Percentiles rank a stretch among this genome's conserved stretches.
These are phyloP conservation scores for Nakaseomyces uthaithaninus DNA, from an alignment of 1,139 yeast species.

Conservation along the genomic window DNA sequence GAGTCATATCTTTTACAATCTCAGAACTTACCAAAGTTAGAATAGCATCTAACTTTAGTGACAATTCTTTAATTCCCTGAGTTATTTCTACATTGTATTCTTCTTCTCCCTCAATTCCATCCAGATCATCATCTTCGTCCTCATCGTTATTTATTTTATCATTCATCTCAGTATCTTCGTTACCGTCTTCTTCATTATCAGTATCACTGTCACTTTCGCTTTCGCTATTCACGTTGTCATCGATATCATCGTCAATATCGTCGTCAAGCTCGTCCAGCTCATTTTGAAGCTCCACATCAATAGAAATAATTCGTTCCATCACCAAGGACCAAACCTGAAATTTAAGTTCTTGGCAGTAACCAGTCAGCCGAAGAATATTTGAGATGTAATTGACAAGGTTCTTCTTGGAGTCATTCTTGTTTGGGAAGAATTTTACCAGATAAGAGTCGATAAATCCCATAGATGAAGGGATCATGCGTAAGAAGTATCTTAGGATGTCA, in stretches of 20 bases:
- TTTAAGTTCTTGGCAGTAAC: slow-evolving; percentile 68
- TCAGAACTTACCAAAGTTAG: slow-evolving; percentile 47
- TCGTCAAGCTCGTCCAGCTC: slow-evolving; percentile 82
- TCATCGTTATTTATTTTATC: slow-evolving; percentile 24
- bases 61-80: slow-evolving; percentile 45
- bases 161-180: slow-evolving; percentile 21
- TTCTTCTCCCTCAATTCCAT: slow-evolving; percentile 36
- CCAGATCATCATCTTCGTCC: slow-evolving; percentile 32
- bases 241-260: slow-evolving; percentile 55
- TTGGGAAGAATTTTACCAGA: slow-evolving; percentile 62
- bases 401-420: slow-evolving; percentile 54
- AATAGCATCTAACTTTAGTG: slow-evolving; percentile 62
- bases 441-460: slow-evolving; percentile 54
- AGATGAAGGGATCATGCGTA: slow-evolving; percentile 74
- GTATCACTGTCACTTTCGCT: slow-evolving; percentile 34
- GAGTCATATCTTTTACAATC: slow-evolving; percentile 44
- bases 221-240: slow-evolving; percentile 41
- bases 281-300: slow-evolving; percentile 91
- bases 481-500: slow-evolving; percentile 51
- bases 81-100: slow-evolving; percentile 43
- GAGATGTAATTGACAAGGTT: slow-evolving; percentile 55
- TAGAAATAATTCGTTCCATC: slow-evolving; percentile 69
- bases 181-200: slow-evolving; percentile 27
- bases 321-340: slow-evolving; percentile 72
- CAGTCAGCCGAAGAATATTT: slow-evolving; percentile 51